A percentile compares a stretch with the other conserved stretches of the same genome.
phyloP scores from a whole-genome alignment of 2,329 filamentous ascomycete species.

The Parafenestella ontariensis region DNA sequence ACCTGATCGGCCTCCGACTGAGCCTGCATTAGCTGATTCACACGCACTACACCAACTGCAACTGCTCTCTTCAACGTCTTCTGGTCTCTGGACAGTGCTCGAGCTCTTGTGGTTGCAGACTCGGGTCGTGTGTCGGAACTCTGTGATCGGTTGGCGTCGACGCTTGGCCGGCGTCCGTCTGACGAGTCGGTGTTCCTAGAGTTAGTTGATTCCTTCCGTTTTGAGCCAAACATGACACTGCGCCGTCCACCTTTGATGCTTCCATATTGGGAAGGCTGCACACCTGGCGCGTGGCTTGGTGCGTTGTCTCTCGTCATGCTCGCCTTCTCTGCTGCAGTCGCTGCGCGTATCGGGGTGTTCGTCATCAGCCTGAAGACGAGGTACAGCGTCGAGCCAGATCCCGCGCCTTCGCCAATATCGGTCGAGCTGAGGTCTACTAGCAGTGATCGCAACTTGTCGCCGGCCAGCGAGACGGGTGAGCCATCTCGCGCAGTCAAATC shows the following conservation, averaged over 20 bases:
- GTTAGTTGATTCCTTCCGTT: slow-evolving; percentile 55
- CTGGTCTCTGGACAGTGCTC: slow-evolving; percentile 47
- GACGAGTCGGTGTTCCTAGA: slow-evolving; percentile 25
- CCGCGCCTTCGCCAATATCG: slow-evolving; percentile 71
- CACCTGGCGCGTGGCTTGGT: slow-evolving; percentile 25
- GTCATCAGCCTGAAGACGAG: slow-evolving; percentile 82
- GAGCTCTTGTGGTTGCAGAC: slow-evolving; percentile 37
- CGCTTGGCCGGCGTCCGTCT: slow-evolving; percentile 30
- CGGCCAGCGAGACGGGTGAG: slow-evolving; percentile 69
- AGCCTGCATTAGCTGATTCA: slow-evolving; percentile 77
- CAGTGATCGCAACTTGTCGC: slow-evolving; percentile 78
- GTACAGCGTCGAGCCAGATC: slow-evolving; percentile 76
- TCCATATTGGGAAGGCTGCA: slow-evolving; percentile 42
- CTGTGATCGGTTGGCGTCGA: slow-evolving; percentile 32
- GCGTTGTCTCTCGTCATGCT: slow-evolving; percentile 33
- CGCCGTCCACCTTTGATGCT: slow-evolving; percentile 54
- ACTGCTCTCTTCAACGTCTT: slow-evolving; percentile 71
- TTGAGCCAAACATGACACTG: slow-evolving; percentile 72
- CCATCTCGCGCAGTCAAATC: slow-evolving; percentile 78
- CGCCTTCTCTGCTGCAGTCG: slow-evolving; percentile 40
- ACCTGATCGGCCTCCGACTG: slow-evolving; percentile 76
- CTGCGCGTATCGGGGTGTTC: slow-evolving; percentile 54
- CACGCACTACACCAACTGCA: slow-evolving; percentile 77
- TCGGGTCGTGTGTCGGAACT: slow-evolving; percentile 35
- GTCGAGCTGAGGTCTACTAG: slow-evolving; percentile 84